phyloP scores from a whole-genome alignment of 257 asterid species.

The Petunia secreta region DNA sequence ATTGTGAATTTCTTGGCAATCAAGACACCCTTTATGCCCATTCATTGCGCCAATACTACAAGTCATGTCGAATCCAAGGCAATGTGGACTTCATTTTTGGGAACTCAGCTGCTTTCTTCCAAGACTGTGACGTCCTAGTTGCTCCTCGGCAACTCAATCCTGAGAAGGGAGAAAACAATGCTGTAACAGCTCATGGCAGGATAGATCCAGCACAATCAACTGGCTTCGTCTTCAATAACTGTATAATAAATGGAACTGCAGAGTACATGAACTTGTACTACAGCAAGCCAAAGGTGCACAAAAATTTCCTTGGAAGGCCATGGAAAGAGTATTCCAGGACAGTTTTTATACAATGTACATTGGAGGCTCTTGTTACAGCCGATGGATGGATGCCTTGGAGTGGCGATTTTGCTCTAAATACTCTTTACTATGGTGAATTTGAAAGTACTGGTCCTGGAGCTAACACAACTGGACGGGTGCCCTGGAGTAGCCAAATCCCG shows the following conservation, averaged over 20 bases:
- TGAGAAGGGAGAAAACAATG: slow-evolving; percentile 33
- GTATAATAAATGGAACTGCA: slow-evolving; percentile 36
- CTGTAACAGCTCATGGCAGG: slow-evolving; percentile 46
- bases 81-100: slow-evolving; percentile 46
- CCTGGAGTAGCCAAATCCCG: slow-evolving; percentile 40
- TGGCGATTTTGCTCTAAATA: slow-evolving; percentile 38
- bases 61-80: slow-evolving; percentile 40
- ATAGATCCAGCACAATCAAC: slow-evolving; percentile 43
- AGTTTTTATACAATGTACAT: slow-evolving; percentile 33
- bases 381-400: slow-evolving; percentile 47
- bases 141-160: slow-evolving; percentile 33
- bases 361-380: slow-evolving; percentile 33
- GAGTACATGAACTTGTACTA: slow-evolving; percentile 34
- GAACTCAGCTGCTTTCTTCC: slow-evolving; percentile 37
- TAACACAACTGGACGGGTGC: slow-evolving; percentile 25
- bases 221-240: slow-evolving; percentile 41
- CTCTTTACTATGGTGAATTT: slow-evolving; percentile 46
- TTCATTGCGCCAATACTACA: slow-evolving; percentile 38
- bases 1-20: slow-evolving; percentile 43
- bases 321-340: slow-evolving; percentile 51
- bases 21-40: slow-evolving; percentile 45
- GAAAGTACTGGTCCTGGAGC: slow-evolving; percentile 35
- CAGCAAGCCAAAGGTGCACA: slow-evolving; percentile 36
- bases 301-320: slow-evolving; percentile 43
- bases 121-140: slow-evolving; percentile 32